A percentile compares a stretch with the other conserved stretches of the same genome.
Evolutionary conservation across 202 grass and related monocot species (phyloP).

Genomic region (Musa balbisiana): DNA sequence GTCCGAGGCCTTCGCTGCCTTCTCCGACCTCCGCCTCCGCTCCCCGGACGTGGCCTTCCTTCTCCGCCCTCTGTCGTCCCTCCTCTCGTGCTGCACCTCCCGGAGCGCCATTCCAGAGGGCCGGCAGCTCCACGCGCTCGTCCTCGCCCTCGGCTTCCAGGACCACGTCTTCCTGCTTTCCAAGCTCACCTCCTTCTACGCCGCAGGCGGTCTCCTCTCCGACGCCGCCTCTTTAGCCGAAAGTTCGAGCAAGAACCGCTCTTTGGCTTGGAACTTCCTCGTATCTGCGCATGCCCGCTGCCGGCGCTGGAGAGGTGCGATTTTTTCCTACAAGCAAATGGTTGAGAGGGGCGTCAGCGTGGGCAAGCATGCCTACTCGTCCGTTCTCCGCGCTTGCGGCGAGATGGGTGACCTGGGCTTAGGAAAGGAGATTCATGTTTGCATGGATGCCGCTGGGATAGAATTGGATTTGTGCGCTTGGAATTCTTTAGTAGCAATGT

Average conservation of each 20-base stretch:
- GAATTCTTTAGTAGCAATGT: conserved; percentile 51
- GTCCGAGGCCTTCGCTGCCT: conserved; percentile 13
- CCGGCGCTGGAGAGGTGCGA: conserved; percentile 31
- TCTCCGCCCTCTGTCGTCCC: conserved; percentile 21
- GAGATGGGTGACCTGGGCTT: conserved; percentile 29
- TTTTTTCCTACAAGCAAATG: conserved; percentile 40
- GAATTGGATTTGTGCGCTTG: conserved; percentile 47
- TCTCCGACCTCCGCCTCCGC: conserved; percentile 11
- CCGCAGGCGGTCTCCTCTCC: conserved; percentile 15
- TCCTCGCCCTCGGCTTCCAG: conserved; percentile 29
- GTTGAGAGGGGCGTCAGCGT: conserved; percentile 24
- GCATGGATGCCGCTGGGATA: conserved; percentile 12
- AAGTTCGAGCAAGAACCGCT: conserved; percentile 19
- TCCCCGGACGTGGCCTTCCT: not conserved
- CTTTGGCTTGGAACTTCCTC: conserved; percentile 53
- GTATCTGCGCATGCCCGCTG: conserved; percentile 31
- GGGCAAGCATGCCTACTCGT: conserved; percentile 45
- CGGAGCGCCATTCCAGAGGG: conserved; percentile 20
- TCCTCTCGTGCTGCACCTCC: conserved; percentile 35
- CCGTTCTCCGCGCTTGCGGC: conserved; percentile 42
- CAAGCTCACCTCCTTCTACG: conserved; percentile 39
- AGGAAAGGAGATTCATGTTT: conserved; percentile 27
- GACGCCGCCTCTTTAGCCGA: conserved; percentile 33
- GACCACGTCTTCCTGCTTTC: conserved; percentile 39
- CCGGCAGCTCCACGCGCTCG: conserved; percentile 40